Percentiles rank a stretch among this genome's conserved stretches.
Evolutionary conservation across 2,329 filamentous ascomycete genomes (phyloP).

Genomic region (Ascochyta viciae-villosae): DNA sequence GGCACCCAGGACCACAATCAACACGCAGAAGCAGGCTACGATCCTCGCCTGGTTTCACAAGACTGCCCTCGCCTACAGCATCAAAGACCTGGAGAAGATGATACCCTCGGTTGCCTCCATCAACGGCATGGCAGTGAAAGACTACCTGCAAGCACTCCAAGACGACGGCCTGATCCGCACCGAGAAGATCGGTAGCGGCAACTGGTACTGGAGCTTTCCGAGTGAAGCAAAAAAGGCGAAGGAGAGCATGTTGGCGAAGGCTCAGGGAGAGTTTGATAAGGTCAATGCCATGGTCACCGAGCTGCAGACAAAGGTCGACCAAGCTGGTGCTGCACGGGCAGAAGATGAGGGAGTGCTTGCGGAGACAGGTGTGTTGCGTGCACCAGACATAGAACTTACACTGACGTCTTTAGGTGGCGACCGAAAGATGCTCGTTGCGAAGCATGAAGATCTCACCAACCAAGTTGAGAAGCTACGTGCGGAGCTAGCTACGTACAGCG

Average conservation of each 20-base stretch:
- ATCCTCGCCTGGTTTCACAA: slow-evolving; percentile 67
- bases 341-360: slow-evolving; percentile 50
- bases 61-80: slow-evolving; percentile 66
- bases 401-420: slow-evolving; percentile 29
- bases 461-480: slow-evolving; percentile 49
- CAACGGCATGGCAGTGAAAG: slow-evolving; percentile 71
- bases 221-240: slow-evolving; percentile 62
- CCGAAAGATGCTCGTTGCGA: slow-evolving; percentile 49
- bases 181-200: slow-evolving; percentile 74
- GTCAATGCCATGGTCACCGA: slow-evolving; percentile 43
- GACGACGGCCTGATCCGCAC: slow-evolving; percentile 69
- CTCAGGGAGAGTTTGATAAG: slow-evolving; percentile 49
- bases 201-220: slow-evolving; percentile 75
- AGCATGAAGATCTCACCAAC: slow-evolving; percentile 44
- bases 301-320: slow-evolving; percentile 51
- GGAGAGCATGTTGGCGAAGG: slow-evolving; percentile 49
- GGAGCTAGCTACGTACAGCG: slow-evolving; percentile 54
- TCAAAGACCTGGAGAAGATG: slow-evolving; percentile 72
- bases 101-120: slow-evolving; percentile 68
- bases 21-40: slow-evolving; percentile 63
- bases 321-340: slow-evolving; percentile 47
- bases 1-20: slow-evolving; percentile 64
- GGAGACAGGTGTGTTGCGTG: slow-evolving; percentile 31
- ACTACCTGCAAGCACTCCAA: slow-evolving; percentile 67
- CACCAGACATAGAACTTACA: not conserved